Percentiles rank a stretch among this genome's conserved stretches.
Evolutionary conservation across 73 alveolate genomes (phyloP).

Genomic region (Symbiodinium natans): DNA sequence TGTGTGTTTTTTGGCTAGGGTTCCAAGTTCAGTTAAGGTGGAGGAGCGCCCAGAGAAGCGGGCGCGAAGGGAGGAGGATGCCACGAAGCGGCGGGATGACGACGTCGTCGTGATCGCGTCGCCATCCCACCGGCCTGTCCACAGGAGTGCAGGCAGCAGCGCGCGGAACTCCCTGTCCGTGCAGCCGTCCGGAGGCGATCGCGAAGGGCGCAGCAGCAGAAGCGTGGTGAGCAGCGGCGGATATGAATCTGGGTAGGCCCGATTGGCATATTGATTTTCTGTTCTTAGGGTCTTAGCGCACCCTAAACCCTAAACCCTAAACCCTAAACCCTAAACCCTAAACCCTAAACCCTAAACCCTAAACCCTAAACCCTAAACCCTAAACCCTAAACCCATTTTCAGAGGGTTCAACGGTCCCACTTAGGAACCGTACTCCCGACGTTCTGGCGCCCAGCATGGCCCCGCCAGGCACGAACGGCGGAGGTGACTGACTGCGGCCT

Average conservation of each 20-base stretch:
- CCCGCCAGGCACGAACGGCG: not conserved
- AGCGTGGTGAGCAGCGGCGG: not conserved
- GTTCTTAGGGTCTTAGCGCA: not conserved
- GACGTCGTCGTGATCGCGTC: not conserved
- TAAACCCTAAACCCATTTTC: not conserved
- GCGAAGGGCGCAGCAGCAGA: conserved; percentile 6
- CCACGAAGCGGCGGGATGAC: not conserved
- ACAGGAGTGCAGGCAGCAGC: not conserved
- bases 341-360: no score
- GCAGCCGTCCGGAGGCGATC: not conserved
- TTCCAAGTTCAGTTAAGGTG: not conserved
- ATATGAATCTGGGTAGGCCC: not conserved
- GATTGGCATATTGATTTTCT: not conserved
- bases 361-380: not conserved
- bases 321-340: no score
- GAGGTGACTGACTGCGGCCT: not conserved
- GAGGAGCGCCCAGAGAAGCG: conserved; percentile 6
- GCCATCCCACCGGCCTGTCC: not conserved
- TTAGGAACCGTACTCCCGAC: not conserved
- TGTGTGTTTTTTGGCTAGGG: not conserved
- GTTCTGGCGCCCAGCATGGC: not conserved
- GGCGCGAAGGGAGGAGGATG: not conserved
- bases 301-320: no score
- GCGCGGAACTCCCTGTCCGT: not conserved
- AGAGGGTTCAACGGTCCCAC: not conserved